Evolutionary conservation across 768 basidiomycete species (phyloP).

Genomic region (Tylopilus sp.): DNA sequence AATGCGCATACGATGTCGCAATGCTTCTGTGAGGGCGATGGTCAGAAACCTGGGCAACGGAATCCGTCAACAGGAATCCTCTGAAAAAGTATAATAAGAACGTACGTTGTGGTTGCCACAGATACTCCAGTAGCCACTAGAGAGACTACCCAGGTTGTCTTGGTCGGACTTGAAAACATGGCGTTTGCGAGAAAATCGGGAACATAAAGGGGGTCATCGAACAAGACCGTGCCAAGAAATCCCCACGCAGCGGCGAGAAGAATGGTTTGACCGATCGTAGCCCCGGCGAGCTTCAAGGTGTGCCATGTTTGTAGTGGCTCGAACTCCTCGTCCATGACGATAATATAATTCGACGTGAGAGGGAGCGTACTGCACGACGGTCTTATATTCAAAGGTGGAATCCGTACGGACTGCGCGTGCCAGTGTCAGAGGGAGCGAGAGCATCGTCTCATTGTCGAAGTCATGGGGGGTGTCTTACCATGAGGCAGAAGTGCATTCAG

Average conservation of each 20-base stretch:
- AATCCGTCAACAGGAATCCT: background rate
- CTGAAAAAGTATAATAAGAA: background rate
- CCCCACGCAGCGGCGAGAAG: constrained; percentile 1
- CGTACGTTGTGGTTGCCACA: background rate
- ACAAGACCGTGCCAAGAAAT: background rate
- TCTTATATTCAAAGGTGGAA: background rate
- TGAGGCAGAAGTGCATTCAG: background rate
- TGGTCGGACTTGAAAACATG: background rate
- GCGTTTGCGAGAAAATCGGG: background rate
- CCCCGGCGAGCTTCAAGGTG: background rate
- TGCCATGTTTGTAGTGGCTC: background rate
- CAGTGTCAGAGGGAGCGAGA: background rate
- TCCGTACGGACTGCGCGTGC: background rate
- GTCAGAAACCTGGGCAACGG: constrained; percentile 1
- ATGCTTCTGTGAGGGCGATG: constrained; percentile 14
- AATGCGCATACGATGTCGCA: constrained; percentile 10
- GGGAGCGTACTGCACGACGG: background rate
- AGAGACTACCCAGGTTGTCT: background rate
- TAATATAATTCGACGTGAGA: too few species aligned
- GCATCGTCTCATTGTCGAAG: background rate
- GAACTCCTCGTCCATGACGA: constrained; percentile 1
- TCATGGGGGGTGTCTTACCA: background rate
- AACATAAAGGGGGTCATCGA: background rate
- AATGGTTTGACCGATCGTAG: background rate
- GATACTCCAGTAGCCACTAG: background rate